phyloP scores from a whole-genome alignment of 768 basidiomycete genomes.

The Phallus indusiatus region DNA sequence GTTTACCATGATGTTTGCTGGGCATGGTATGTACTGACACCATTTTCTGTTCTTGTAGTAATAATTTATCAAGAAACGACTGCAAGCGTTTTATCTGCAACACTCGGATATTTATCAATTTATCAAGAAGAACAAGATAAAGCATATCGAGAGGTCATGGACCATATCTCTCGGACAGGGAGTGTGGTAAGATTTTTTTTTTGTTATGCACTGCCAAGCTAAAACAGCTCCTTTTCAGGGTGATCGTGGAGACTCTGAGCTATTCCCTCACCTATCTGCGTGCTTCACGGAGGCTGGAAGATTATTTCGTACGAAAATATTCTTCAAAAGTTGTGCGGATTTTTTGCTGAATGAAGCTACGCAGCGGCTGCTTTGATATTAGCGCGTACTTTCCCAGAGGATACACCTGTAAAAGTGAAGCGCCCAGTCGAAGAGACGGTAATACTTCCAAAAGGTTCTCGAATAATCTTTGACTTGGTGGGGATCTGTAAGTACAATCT shows the following conservation, averaged over 20 bases:
- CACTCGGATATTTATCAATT: conserved; percentile 23
- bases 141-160: conserved; percentile 22
- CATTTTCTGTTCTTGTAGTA: not conserved
- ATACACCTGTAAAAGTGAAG: conserved; percentile 17
- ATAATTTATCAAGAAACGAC: conserved; percentile 23
- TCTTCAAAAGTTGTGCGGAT: not conserved
- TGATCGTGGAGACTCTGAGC: conserved; percentile 17
- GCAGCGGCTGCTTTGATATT: conserved; percentile 23
- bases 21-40: conserved; percentile 11
- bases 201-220: not conserved
- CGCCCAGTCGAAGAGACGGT: conserved; percentile 11
- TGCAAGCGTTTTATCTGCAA: conserved; percentile 23
- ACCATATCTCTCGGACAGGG: conserved; percentile 18
- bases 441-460: conserved; percentile 16
- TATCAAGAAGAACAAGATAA: conserved; percentile 24
- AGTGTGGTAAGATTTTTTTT: not conserved
- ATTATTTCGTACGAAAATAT: conserved; percentile 22
- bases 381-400: conserved; percentile 22
- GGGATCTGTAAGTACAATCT: conserved; percentile 32
- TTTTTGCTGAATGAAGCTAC: not conserved
- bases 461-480: conserved; percentile 37
- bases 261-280: conserved; percentile 23
- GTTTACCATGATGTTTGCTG: conserved; percentile 14
- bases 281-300: conserved; percentile 22
- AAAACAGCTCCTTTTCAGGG: not conserved